Base-by-base conservation (phyloP, 2,329 filamentous ascomycete species). In the Domatiomyces globalis region DNA sequence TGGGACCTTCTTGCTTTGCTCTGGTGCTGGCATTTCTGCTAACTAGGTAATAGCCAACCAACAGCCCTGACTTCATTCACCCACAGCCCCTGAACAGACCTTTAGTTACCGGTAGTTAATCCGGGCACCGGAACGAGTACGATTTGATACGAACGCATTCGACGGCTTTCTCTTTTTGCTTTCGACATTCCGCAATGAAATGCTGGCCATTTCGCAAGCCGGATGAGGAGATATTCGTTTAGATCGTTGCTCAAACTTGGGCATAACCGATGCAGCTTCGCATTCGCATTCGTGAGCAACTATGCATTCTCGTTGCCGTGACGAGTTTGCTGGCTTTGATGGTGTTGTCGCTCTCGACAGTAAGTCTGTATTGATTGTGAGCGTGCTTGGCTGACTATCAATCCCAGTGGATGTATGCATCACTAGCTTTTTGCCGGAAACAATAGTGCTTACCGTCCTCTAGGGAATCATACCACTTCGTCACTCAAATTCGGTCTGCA, bases 241-340 rank as follows among this genome's bases (percentile, higher is more conserved):
- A 10, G 33, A 10, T 39, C 33, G 33, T 15, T 15, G 33, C 33
- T 39, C 10, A 4, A 10, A 39, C 15, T 39, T 39, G 33, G 33
- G 33, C 9, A 15, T 15, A 12, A 39, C 33, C 10, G 33, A 51
- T 50, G 56, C 50, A 49, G 52, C 33, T 39, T 39, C 80, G 87
- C 66, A 79, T 94, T 66, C 83, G 84, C 53, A 95, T 95, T 63
- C 79, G 87, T 59, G 82, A 88, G 70, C 88, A 95, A 76, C 76
- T 95, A 61, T 86, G 81, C 59, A 74, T 81, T 65, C 74, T 94
- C 57, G 85, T 94, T 62, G 72, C 90, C 57, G 63, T 87, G 52
- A 79, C 84, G 52, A 81, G 86, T 48, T 76, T 92, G 53, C 70
- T 85, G 53, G 81, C 83, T 50, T 76, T 95, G 56, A 79, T 83